Conservation (phyloP, 2,329 filamentous ascomycete genomes). For the Fusarium brevicatenulatum region DNA sequence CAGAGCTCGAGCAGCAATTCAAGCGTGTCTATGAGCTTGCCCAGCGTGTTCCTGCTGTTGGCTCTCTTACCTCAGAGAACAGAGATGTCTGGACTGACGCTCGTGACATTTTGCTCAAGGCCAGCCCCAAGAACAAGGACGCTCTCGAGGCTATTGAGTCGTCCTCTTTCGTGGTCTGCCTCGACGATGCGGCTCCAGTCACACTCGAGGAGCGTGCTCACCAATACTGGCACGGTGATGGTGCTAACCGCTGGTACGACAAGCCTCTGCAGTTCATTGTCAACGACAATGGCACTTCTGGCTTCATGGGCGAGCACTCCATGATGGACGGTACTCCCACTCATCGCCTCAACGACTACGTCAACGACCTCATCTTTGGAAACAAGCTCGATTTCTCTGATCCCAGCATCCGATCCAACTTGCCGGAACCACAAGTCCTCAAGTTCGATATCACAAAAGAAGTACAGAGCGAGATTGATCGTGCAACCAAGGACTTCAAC, state of each 20-base stretch:
- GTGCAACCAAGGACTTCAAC: constrained; percentile 81
- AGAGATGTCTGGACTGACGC: constrained; percentile 93
- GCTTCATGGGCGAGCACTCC: constrained; percentile 98
- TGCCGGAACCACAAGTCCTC: constrained; percentile 82
- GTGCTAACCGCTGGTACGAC: constrained; percentile 95
- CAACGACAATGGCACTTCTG: constrained; percentile 97
- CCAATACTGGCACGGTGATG: constrained; percentile 98
- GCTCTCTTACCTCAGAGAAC: constrained; percentile 89
- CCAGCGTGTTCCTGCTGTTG: constrained; percentile 77
- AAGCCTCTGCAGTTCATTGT: constrained; percentile 98
- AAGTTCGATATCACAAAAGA: constrained; percentile 81
- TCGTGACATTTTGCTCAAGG: constrained; percentile 77
- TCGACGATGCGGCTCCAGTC: constrained; percentile 90
- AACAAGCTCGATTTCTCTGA: constrained; percentile 93
- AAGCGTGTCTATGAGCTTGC: constrained; percentile 81
- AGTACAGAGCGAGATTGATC: constrained; percentile 80
- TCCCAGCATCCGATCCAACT: constrained; percentile 78
- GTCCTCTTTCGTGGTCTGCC: constrained; percentile 88
- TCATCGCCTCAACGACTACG: constrained; percentile 94
- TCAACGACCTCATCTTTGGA: constrained; percentile 90
- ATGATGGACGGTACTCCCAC: constrained; percentile 99
- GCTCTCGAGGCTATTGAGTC: constrained; percentile 86
- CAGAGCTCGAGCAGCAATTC: constrained; percentile 92
- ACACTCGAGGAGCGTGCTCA: constrained; percentile 95
- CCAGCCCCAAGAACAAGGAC: constrained; percentile 81